Evolutionary conservation across 192 early-diverging fungal genomes (phyloP).

Genomic region (Backusella morwellensis): DNA sequence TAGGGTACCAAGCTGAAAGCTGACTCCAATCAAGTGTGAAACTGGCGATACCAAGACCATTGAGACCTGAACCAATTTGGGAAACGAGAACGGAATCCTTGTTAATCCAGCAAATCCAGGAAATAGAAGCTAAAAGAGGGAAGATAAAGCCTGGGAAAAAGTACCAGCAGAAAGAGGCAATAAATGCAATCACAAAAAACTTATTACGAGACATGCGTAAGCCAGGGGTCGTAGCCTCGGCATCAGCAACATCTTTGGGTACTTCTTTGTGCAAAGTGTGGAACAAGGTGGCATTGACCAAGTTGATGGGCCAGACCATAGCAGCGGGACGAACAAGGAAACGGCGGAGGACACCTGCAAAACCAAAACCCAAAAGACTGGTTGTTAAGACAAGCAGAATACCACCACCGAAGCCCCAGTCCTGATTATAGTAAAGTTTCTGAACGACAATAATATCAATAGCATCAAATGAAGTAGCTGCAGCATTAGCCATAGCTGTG

Average conservation of each 20-base stretch:
- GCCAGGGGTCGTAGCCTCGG: slow-evolving; percentile 24
- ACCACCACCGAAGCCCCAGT: slow-evolving; percentile 61
- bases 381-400: slow-evolving; percentile 72
- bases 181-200: slow-evolving; percentile 46
- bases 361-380: slow-evolving; percentile 44
- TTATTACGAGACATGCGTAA: slow-evolving; percentile 31
- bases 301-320: slow-evolving; percentile 51
- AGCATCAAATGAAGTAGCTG: slow-evolving; percentile 70
- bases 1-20: slow-evolving; percentile 55
- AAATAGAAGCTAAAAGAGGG: slow-evolving; percentile 62
- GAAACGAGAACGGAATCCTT: slow-evolving; percentile 45
- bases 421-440: slow-evolving; percentile 62
- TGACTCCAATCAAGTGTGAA: slow-evolving; percentile 78
- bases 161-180: slow-evolving; percentile 47
- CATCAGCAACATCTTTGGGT: slow-evolving; percentile 25
- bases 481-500: slow-evolving; percentile 70
- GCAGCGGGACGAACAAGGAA: slow-evolving; percentile 47
- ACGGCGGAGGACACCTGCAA: slow-evolving; percentile 39
- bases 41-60: slow-evolving; percentile 68
- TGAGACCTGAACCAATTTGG: slow-evolving; percentile 51
- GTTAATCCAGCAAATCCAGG: slow-evolving; percentile 63
- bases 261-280: slow-evolving; percentile 43
- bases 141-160: slow-evolving; percentile 68
- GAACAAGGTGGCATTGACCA: slow-evolving; percentile 49
- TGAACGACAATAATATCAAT: slow-evolving; percentile 76